Evolutionary conservation across 768 basidiomycete species (phyloP).

Genomic region (Harrya chromipes): DNA sequence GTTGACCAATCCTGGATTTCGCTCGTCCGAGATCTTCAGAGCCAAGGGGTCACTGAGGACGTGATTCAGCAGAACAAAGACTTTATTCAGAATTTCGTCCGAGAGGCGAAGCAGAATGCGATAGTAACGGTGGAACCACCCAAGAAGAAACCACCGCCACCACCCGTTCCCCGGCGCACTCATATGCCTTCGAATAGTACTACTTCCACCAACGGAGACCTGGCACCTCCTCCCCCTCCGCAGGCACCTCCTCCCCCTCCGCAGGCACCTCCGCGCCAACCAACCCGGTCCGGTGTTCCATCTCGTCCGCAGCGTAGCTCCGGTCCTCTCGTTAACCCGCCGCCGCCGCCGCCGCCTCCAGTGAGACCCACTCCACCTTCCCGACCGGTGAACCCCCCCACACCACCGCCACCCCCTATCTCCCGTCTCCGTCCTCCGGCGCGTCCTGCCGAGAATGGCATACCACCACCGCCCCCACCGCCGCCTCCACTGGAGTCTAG

Average conservation of each 20-base stretch:
- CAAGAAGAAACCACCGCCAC: slow-evolving; percentile 42
- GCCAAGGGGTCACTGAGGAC: slow-evolving; percentile 61
- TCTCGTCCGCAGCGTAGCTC: slow-evolving; percentile 26
- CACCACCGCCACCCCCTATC: slow-evolving; percentile 23
- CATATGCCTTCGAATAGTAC: slow-evolving; percentile 26
- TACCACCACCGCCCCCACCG: slow-evolving; percentile 39
- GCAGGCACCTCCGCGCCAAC: slow-evolving; percentile 32
- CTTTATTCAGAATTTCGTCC: slow-evolving; percentile 84
- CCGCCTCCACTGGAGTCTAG: slow-evolving; percentile 32
- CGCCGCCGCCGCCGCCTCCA: slow-evolving; percentile 31
- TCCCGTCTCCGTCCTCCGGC: slow-evolving; percentile 35
- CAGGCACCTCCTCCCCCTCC: slow-evolving; percentile 29
- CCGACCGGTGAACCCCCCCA: slow-evolving; percentile 33
- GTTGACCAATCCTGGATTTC: slow-evolving; percentile 90
- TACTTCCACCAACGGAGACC: slow-evolving; percentile 20
- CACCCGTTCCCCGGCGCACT: slow-evolving; percentile 33
- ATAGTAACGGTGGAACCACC: slow-evolving; percentile 39
- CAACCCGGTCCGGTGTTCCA: slow-evolving; percentile 22
- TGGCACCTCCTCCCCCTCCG: slow-evolving; percentile 30
- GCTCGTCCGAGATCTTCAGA: slow-evolving; percentile 63
- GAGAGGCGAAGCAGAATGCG: slow-evolving; percentile 38
- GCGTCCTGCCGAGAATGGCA: slow-evolving; percentile 20
- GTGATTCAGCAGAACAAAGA: slow-evolving; percentile 77
- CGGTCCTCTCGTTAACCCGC: slow-evolving; percentile 25
- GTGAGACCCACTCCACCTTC: slow-evolving; percentile 35